phyloP scores from a whole-genome alignment of 495 filamentous ascomycete genomes.

The Pseudoneurospora amorphoporcata region DNA sequence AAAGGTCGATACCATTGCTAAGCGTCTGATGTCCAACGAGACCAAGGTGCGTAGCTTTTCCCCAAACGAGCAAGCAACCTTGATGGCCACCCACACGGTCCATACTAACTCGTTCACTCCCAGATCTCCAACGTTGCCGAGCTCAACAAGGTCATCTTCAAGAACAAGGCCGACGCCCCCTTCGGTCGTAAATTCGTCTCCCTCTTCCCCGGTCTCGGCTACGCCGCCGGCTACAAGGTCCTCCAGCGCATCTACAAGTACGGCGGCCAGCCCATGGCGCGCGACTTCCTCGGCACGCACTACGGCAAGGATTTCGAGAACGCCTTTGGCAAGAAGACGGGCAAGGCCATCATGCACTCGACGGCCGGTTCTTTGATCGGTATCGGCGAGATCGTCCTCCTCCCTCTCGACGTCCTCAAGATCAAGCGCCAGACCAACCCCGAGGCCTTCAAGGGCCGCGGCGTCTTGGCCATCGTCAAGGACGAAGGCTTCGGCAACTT shows the following conservation, averaged over 20 bases:
- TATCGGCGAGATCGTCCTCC: slow-evolving; percentile 90
- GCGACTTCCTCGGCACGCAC: slow-evolving; percentile 79
- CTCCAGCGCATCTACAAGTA: slow-evolving; percentile 98
- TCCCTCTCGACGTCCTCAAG: slow-evolving; percentile 95
- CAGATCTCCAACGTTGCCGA: slow-evolving; percentile 50
- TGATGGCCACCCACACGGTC: background rate
- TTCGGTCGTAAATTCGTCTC: slow-evolving; percentile 76
- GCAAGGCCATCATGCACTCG: slow-evolving; percentile 97
- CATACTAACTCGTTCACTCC: background rate
- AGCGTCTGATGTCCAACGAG: slow-evolving; percentile 99
- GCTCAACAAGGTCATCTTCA: slow-evolving; percentile 89
- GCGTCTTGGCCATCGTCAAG: slow-evolving; percentile 74
- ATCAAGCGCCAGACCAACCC: slow-evolving; percentile 99
- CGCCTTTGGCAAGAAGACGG: slow-evolving; percentile 88
- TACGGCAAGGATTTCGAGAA: slow-evolving; percentile 74
- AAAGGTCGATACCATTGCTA: slow-evolving; percentile 98
- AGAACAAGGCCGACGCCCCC: slow-evolving; percentile 67
- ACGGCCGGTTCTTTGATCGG: slow-evolving; percentile 93
- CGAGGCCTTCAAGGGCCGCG: slow-evolving; percentile 91
- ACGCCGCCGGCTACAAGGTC: slow-evolving; percentile 96
- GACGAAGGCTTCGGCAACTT: slow-evolving; percentile 87
- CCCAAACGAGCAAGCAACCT: background rate
- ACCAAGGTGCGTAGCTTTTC: slow-evolving; percentile 42
- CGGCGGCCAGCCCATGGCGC: slow-evolving; percentile 89
- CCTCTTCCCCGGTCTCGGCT: slow-evolving; percentile 91